phyloP scores from a whole-genome alignment of 2,329 filamentous ascomycete species.

The Aspergillus tubingensis region DNA sequence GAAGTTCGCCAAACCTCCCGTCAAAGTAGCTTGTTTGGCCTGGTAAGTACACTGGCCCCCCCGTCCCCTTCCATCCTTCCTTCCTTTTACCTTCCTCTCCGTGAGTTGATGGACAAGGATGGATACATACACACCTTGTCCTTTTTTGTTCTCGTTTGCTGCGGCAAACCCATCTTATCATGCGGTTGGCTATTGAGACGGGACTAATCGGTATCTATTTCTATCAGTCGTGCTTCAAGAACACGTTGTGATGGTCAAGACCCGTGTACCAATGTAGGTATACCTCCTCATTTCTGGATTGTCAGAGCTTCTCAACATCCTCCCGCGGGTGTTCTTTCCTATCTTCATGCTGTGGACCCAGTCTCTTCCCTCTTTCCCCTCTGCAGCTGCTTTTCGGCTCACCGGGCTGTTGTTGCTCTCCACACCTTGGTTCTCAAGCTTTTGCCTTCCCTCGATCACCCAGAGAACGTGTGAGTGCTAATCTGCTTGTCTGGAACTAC shows the following conservation, averaged over 20 bases:
- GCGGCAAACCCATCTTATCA: not conserved
- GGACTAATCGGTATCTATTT: conserved; percentile 11
- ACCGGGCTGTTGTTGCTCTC: not conserved
- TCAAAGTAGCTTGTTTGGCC: conserved; percentile 48
- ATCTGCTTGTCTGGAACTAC: conserved; percentile 10
- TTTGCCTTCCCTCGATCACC: not conserved
- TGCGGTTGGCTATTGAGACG: not conserved
- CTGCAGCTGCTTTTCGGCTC: not conserved
- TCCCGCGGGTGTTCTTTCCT: not conserved
- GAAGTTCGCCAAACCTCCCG: conserved; percentile 49
- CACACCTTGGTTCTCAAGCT: not conserved
- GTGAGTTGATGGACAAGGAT: not conserved
- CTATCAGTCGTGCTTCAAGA: conserved; percentile 43
- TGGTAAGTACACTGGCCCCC: conserved; percentile 34
- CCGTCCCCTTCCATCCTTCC: not conserved
- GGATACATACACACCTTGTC: too few species aligned
- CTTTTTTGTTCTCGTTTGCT: conserved; percentile 9
- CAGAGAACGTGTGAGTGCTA: conserved; percentile 13
- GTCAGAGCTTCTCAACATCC: not conserved
- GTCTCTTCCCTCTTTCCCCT: not conserved
- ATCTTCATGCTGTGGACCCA: too few species aligned
- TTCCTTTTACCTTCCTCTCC: not conserved
- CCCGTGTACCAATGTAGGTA: conserved; percentile 46
- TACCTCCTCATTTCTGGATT: not conserved
- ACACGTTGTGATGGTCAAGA: conserved; percentile 49